phyloP scores from a whole-genome alignment of 768 basidiomycete species.

The Ephemerocybe angulata region DNA sequence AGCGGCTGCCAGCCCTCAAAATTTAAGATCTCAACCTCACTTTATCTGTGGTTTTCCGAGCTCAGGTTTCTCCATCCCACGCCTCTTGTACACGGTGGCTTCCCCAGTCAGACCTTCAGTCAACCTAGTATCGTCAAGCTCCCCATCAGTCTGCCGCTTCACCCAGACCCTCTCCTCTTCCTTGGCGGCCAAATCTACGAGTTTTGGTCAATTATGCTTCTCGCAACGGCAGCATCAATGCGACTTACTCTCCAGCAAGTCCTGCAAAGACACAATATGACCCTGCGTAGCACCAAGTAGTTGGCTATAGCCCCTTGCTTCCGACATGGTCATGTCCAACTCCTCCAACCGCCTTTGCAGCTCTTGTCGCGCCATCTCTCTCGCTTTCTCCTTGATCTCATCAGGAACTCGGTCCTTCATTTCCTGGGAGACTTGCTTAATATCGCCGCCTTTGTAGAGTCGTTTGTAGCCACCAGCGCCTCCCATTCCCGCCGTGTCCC shows the following conservation, averaged over 20 bases:
- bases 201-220: background rate
- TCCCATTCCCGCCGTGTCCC: constrained; percentile 64
- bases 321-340: constrained; percentile 53
- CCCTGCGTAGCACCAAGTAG: constrained; percentile 53
- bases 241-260: constrained; percentile 57
- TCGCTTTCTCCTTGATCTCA: constrained; percentile 56
- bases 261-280: constrained; percentile 56
- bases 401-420: constrained; percentile 59
- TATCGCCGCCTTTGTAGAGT: constrained; percentile 57
- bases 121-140: constrained; percentile 62
- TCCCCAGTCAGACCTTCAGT: constrained; percentile 69
- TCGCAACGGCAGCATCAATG: background rate
- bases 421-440: constrained; percentile 34
- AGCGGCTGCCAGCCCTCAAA: background rate
- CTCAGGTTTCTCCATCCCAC: constrained; percentile 68
- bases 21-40: constrained; percentile 28
- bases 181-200: constrained; percentile 59
- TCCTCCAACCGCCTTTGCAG: constrained; percentile 58
- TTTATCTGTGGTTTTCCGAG: constrained; percentile 65
- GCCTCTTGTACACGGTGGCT: constrained; percentile 65
- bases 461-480: constrained; percentile 68
- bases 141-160: constrained; percentile 68
- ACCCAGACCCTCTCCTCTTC: constrained; percentile 72
- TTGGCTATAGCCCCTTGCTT: constrained; percentile 54
- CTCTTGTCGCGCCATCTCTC: constrained; percentile 65